phyloP scores from a whole-genome alignment of 2,329 filamentous ascomycete genomes.

The Diaporthe nobilis region DNA sequence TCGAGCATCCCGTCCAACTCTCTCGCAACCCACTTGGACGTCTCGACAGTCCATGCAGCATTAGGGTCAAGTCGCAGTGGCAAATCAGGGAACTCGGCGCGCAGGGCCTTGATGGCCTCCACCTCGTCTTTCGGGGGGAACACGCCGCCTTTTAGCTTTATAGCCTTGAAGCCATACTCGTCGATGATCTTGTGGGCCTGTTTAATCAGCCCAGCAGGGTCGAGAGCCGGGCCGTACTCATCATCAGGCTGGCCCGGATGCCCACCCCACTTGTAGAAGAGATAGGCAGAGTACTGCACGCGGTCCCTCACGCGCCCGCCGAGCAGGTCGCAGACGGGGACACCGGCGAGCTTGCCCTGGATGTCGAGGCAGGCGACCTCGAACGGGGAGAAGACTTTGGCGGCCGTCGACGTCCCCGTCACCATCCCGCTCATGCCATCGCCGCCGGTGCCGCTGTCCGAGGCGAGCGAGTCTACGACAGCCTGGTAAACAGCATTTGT shows the following conservation, averaged over 20 bases:
- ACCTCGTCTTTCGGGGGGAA: constrained; percentile 57
- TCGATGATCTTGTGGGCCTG: constrained; percentile 55
- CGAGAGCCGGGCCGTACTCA: constrained; percentile 56
- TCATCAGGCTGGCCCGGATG: constrained; percentile 57
- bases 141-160: constrained; percentile 60
- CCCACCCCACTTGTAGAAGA: constrained; percentile 60
- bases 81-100: constrained; percentile 52
- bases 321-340: constrained; percentile 56
- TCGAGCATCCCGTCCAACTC: constrained; percentile 51
- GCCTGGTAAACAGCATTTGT: constrained; percentile 48
- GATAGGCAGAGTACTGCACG: constrained; percentile 59
- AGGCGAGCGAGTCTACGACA: constrained; percentile 44
- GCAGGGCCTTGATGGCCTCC: constrained; percentile 55
- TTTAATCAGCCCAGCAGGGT: constrained; percentile 51
- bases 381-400: constrained; percentile 59
- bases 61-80: constrained; percentile 57
- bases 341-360: constrained; percentile 56
- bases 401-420: constrained; percentile 56
- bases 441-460: constrained; percentile 45
- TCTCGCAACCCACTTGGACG: constrained; percentile 53
- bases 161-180: constrained; percentile 60
- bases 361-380: constrained; percentile 60
- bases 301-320: constrained; percentile 56
- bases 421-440: constrained; percentile 56
- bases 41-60: constrained; percentile 56